Conservation (phyloP, 2,329 filamentous ascomycete species). For the Ophiosphaerella korrae region DNA sequence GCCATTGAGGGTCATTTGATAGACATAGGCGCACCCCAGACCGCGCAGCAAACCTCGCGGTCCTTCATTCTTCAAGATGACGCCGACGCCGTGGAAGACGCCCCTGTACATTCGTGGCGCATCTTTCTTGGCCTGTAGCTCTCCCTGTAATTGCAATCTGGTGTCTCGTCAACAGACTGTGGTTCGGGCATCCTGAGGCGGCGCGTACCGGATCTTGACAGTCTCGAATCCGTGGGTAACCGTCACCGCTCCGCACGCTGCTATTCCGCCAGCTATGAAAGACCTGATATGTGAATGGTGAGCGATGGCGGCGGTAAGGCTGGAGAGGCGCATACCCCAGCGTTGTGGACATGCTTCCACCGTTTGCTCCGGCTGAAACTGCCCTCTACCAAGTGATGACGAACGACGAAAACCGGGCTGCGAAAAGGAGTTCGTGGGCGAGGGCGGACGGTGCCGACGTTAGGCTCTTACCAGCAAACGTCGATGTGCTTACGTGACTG, state of each 20-base stretch:
- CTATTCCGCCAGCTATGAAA: constrained; percentile 94
- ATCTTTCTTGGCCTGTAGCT: constrained; percentile 84
- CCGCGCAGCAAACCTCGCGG: constrained; percentile 84
- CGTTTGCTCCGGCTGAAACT: constrained; percentile 16
- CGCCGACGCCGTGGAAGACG: constrained; percentile 85
- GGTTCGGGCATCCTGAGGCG: neutral
- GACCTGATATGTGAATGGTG: constrained; percentile 58
- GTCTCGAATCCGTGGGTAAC: constrained; percentile 98
- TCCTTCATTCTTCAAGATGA: constrained; percentile 91
- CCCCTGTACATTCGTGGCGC: constrained; percentile 89
- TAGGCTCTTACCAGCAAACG: constrained; percentile 1
- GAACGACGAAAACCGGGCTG: neutral
- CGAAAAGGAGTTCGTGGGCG: neutral
- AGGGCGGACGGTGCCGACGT: neutral
- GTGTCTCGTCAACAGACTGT: constrained; percentile 22
- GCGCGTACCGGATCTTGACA: constrained; percentile 87
- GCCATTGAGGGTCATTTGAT: constrained; percentile 95
- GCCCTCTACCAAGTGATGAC: constrained; percentile 5
- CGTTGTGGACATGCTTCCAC: constrained; percentile 53
- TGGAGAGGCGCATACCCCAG: constrained; percentile 44
- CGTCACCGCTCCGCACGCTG: constrained; percentile 95
- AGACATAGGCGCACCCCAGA: constrained; percentile 90
- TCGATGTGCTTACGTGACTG: constrained; percentile 12
- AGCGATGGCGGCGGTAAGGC: neutral
- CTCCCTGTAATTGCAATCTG: constrained; percentile 94